Evolutionary conservation across 2,329 filamentous ascomycete genomes (phyloP).

Genomic region (Alternaria sp.): DNA sequence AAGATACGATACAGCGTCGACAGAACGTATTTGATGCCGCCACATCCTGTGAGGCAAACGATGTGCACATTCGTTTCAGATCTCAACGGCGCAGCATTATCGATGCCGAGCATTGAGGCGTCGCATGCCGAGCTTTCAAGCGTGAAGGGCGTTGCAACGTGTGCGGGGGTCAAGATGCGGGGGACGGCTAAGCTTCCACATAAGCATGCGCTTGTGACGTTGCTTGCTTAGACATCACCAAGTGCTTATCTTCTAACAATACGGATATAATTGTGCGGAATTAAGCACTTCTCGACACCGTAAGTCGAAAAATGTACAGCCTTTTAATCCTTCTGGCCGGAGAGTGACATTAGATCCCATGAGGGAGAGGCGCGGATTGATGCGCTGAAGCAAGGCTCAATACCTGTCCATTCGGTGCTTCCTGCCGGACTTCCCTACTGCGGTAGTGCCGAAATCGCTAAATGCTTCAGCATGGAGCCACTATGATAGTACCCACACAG

Average conservation of each 20-base stretch:
- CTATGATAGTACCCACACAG: background rate
- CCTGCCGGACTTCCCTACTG: background rate
- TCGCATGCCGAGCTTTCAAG: background rate
- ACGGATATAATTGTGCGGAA: background rate
- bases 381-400: background rate
- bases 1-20: background rate
- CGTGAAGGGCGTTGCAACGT: background rate
- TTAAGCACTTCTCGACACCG: background rate
- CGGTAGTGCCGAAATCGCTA: background rate
- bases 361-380: background rate
- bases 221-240: slow-evolving; percentile 12
- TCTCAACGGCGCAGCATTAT: background rate
- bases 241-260: background rate
- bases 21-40: background rate
- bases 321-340: background rate
- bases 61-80: background rate
- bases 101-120: slow-evolving; percentile 6
- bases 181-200: slow-evolving; percentile 22
- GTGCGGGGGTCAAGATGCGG: slow-evolving; percentile 5
- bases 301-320: background rate
- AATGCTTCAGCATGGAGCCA: background rate
- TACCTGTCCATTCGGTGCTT: background rate
- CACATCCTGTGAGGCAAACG: background rate
- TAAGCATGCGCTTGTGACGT: slow-evolving; percentile 17
- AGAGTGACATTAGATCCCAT: background rate